A percentile compares a stretch with the other conserved stretches of the same genome.
phyloP scores from a whole-genome alignment of 2,329 filamentous ascomycete genomes.

The Ambrosiella cleistominuta region DNA sequence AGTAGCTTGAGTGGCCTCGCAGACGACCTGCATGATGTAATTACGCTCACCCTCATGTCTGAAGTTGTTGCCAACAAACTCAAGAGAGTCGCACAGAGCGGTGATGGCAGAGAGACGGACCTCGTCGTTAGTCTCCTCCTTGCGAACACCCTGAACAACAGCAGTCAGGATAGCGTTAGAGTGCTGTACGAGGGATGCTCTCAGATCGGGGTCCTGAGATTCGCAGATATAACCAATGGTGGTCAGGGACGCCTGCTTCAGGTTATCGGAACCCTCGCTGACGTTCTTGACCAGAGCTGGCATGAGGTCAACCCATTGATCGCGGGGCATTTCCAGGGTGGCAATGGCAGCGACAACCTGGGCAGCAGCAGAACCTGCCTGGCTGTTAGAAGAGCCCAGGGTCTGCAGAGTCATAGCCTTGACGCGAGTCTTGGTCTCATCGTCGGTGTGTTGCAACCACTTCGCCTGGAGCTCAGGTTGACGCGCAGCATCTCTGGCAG shows the following conservation, averaged over 20 bases:
- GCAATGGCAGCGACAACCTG: constrained; percentile 94
- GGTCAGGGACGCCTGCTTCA: constrained; percentile 87
- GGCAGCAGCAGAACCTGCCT: constrained; percentile 75
- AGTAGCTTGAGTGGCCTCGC: constrained; percentile 88
- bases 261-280: constrained; percentile 64
- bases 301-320: constrained; percentile 91
- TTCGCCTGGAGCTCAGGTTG: constrained; percentile 81
- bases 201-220: constrained; percentile 73
- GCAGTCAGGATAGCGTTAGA: constrained; percentile 97
- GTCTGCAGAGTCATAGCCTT: constrained; percentile 86
- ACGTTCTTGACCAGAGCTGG: constrained; percentile 78
- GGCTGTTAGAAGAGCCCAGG: constrained; percentile 57
- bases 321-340: constrained; percentile 78
- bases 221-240: constrained; percentile 99
- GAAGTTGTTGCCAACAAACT: constrained; percentile 97
- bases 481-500: constrained; percentile 72
- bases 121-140: constrained; percentile 83
- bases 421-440: constrained; percentile 68
- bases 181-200: constrained; percentile 63
- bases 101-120: constrained; percentile 86
- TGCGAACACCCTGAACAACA: constrained; percentile 90
- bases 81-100: constrained; percentile 85
- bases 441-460: constrained; percentile 74
- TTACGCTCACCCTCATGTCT: constrained; percentile 98
- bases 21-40: constrained; percentile 99